Base-by-base conservation (phyloP, 2,329 filamentous ascomycete species). In the Microsporum ferrugineum region DNA sequence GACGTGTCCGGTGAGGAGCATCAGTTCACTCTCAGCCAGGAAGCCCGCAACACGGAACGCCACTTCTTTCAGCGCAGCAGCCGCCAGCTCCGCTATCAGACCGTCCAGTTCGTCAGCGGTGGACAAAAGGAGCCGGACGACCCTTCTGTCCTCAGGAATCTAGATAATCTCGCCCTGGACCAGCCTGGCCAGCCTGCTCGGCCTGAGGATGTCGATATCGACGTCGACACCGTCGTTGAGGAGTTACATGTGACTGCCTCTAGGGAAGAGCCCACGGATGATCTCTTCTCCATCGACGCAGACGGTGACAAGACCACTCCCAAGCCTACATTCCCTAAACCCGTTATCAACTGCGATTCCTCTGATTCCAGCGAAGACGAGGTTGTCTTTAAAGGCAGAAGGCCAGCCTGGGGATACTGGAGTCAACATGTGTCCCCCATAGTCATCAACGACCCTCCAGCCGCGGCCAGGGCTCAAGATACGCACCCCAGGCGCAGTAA, bases 321-420 rank as follows among this genome's bases (percentile, higher is more conserved):
- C 14, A 60, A 51, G 27, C 29, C 72, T 5, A 70, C 70, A 3
- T 61, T 73, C 17, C 63, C 70, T 6, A 64, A 71, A 56, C 71
- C 71, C 4, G 61, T 62, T 31, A 60, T 59, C 39, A 45, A 41
- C 14, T 74, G 74, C 1, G 68, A 47, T 29, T 47, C 69, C 5
- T 80, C 80, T 0, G 79, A 84, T 64, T 88, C 87, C 0, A 88
- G 86, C 67, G 88, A 88, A 56, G 89, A 96, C 53, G 74, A 76
- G 61, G 68, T 76, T 38, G 70, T 76, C 5, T 76, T 76, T 55
- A 67, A 63, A 23, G 74, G 73, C 23, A 69, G 74, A 60, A 68
- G 64, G 14, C 17, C 29, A 27, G 23, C 17, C 51, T 33, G 17
- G 17, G 17, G 17, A 23, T 23, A 23, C 27, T 36, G 53, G 49